Evolutionary conservation across 139 green algal species (phyloP).

Genomic region (Chlorokybus atmophyticus): DNA sequence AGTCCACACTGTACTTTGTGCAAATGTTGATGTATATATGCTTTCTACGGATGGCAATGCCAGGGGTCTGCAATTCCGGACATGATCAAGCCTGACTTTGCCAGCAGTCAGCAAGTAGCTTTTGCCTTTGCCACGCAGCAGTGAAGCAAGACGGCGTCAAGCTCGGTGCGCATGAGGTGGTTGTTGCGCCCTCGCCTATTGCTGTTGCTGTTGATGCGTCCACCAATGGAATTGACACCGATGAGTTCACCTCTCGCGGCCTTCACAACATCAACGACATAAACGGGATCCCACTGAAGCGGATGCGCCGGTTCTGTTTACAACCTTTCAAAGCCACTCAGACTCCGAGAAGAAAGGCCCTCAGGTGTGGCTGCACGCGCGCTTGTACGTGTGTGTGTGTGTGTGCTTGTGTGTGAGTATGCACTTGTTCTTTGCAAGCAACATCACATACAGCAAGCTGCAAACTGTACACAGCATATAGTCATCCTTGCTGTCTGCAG

Average conservation of each 20-base stretch:
- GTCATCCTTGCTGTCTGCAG: slow-evolving; percentile 48
- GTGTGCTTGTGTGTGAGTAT: too few species aligned
- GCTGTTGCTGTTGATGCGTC: slow-evolving; percentile 41
- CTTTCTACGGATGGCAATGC: too few species aligned
- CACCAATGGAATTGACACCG: slow-evolving; percentile 20
- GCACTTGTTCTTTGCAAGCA: too few species aligned
- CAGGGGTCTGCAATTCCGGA: slow-evolving; percentile 62
- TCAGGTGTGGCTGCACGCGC: too few species aligned
- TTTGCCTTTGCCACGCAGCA: neutral
- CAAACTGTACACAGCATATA: slow-evolving; percentile 27
- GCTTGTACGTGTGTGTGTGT: neutral
- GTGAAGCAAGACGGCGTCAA: neutral
- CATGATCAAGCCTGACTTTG: slow-evolving; percentile 44
- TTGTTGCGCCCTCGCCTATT: slow-evolving; percentile 50
- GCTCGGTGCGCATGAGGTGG: slow-evolving; percentile 17
- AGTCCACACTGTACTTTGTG: too few species aligned
- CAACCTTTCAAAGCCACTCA: slow-evolving; percentile 67
- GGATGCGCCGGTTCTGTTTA: slow-evolving; percentile 68
- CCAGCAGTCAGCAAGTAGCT: neutral
- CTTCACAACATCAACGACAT: slow-evolving; percentile 83
- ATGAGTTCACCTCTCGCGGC: slow-evolving; percentile 56
- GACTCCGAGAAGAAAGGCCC: slow-evolving; percentile 57
- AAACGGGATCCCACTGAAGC: slow-evolving; percentile 42
- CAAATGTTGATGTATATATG: too few species aligned
- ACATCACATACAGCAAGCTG: neutral